Base-by-base conservation (phyloP, 2,329 filamentous ascomycete species). In the Daldinia sp. region DNA sequence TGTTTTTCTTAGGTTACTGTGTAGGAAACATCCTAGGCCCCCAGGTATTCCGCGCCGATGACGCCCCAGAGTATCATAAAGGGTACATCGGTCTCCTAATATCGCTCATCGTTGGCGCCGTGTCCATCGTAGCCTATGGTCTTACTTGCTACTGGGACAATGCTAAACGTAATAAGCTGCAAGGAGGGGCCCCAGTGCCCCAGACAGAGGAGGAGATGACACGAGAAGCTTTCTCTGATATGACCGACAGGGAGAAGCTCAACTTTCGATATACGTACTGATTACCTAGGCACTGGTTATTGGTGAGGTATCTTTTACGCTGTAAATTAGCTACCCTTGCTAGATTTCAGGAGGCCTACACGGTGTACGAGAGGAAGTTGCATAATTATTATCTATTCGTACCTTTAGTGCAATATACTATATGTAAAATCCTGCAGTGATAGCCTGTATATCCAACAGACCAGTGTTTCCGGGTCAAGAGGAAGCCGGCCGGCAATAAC, bases 1-100 rank as follows among this genome's bases (percentile, higher is more conserved):
- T 84, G 1, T 73, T 85, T 3, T 85, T 85, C 70, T 73, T 85
- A 2, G 82, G 82, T 0, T 84, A 83, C 66, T 84, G 82, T 64
- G 79, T 78, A 0, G 83, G 83, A 8, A 85, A 86, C 63, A 68
- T 29, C 9, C 13, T 53, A n/a, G 27, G n/a, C 11, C 49, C 49
- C 13, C 27, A 34, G 30, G 45, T 41, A 11, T 32, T 51, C 43
- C 56, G 35, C 13, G 19, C 32, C 17, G 35, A 55, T 32, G 35
- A 50, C 60, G n/a, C 58, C 52, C 29, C n/a, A 39, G 35, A 23
- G 10, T 48, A 52, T 30, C 49, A 52, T 11, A 27, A 29, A 39
- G 49, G 49, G 19, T 52, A 52, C n/a, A 41, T 52, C 4, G 49
- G 49, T 9, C 21, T 52, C 32, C 34, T 52, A 13, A 17, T 15